Percentiles rank a stretch among this genome's conserved stretches.
phyloP scores from a whole-genome alignment of 129 eudicot species.

The Saposhnikovia divaricata region DNA sequence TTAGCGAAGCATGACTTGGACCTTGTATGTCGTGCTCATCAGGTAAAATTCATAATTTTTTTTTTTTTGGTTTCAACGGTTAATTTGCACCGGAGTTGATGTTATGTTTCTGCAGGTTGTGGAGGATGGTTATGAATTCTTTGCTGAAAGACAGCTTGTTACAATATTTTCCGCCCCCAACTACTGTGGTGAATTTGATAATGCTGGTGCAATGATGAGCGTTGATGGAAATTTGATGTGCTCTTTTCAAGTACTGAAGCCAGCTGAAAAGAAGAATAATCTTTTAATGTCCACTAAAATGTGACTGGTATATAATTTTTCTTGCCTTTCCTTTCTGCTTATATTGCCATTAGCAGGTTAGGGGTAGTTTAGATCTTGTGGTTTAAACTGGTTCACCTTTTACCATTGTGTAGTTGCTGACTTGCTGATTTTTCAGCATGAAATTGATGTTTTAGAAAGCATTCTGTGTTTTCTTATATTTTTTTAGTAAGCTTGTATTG shows the following conservation, averaged over 20 bases:
- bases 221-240: slow-evolving; percentile 75
- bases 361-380: background rate
- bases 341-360: background rate
- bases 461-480: too few species aligned
- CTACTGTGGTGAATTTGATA: slow-evolving; percentile 88
- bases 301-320: slow-evolving; percentile 24
- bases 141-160: slow-evolving; percentile 84
- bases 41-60: slow-evolving; percentile 27
- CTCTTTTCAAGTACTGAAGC: slow-evolving; percentile 85
- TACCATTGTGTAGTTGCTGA: too few species aligned
- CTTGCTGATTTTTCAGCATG: too few species aligned
- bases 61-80: background rate
- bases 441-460: too few species aligned
- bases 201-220: slow-evolving; percentile 91
- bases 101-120: slow-evolving; percentile 50
- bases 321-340: background rate
- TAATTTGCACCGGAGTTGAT: slow-evolving; percentile 7
- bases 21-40: slow-evolving; percentile 93
- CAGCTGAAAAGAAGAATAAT: slow-evolving; percentile 76
- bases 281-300: slow-evolving; percentile 58
- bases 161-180: slow-evolving; percentile 80
- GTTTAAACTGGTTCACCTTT: background rate
- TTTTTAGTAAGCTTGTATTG: too few species aligned
- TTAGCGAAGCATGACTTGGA: slow-evolving; percentile 71
- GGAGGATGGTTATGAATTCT: slow-evolving; percentile 88